Evolutionary conservation across 345 rosid genomes (phyloP), one percentile per base, ranked within the genome.

Genomic region (Moricandia moricandioides): DNA sequence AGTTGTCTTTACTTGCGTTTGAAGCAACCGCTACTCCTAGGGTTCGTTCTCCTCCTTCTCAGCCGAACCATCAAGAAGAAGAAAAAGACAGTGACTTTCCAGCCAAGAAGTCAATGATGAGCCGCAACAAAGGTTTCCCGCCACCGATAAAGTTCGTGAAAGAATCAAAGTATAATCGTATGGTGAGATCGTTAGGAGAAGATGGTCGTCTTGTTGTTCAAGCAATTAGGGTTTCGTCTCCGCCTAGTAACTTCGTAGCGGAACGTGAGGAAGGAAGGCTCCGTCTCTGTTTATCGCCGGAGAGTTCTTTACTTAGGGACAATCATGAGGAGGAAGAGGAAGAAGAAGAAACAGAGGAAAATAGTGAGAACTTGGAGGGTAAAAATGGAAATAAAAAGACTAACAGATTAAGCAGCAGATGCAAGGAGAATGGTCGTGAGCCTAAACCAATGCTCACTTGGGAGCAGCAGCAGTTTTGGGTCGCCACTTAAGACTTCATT

Each of bases 251-350:
- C 65, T 88, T 96, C 65, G 87, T 83, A 31, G 87, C 87, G 13
- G 95, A 96, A 65, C 87, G 98, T 58, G 79, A 81, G 62, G 76
- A 83, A 1, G 98, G 99, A 61, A 84, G 95, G 82, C 96, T 96
- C 57, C 82, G 85, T 77, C 81, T 96, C 62, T 69, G 76, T 52
- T 58, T 88, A 47, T 34, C 78, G 6, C 47, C 65, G 26, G 81
- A 82, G 52, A 40, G 73, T 7, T 30, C 35, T 63, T 5, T 52
- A 56, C 60, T 49, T 0, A 17, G 65, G 9, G 39, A 10, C 9
- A 26, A 35, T 6, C 31, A 66, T 0, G 68, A 67, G 12, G 74
- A 30, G 3, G 26, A 71, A 1, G 74, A 34, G 0, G 59, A 8
- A 3, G 80, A 72, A 14, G 79, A 79, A 77, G 84, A 54, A 31